Evolutionary conservation across 257 asterid genomes (phyloP).

Genomic region (Scutellaria barbata): DNA sequence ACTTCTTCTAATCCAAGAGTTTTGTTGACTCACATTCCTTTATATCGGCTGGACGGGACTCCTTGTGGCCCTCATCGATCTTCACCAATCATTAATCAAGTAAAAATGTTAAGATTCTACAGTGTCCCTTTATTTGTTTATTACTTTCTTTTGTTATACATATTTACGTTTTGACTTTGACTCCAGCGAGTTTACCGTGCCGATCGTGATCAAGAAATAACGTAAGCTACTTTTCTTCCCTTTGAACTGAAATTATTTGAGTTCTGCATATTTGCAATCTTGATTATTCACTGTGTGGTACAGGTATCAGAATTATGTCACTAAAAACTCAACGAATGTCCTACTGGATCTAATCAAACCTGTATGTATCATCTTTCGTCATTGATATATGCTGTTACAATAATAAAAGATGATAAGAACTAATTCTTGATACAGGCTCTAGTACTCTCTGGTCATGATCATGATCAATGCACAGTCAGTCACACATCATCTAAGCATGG

Average conservation of each 20-base stretch:
- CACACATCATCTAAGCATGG: conserved; percentile 62
- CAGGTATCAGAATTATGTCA: conserved; percentile 92
- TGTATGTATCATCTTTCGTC: conserved; percentile 56
- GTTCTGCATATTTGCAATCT: conserved; percentile 15
- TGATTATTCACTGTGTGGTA: conserved; percentile 30
- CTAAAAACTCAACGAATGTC: conserved; percentile 53
- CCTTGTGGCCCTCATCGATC: conserved; percentile 84
- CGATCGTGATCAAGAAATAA: conserved; percentile 55
- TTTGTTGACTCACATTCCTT: conserved; percentile 88
- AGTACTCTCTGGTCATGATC: conserved; percentile 94
- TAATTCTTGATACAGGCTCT: conserved; percentile 58
- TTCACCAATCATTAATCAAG: conserved; percentile 88
- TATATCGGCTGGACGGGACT: conserved; percentile 79
- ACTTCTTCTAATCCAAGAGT: conserved; percentile 60
- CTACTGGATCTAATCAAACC: conserved; percentile 75
- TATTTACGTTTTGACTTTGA: conserved; percentile 1
- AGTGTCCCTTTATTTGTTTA: not conserved
- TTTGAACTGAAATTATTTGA: conserved; percentile 21
- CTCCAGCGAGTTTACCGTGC: conserved; percentile 71
- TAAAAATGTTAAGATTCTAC: conserved; percentile 31
- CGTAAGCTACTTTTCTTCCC: conserved; percentile 54
- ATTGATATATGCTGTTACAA: conserved; percentile 29
- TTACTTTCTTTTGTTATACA: conserved; percentile 7
- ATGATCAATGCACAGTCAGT: conserved; percentile 86
- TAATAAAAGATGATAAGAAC: conserved; percentile 13